phyloP scores from a whole-genome alignment of 1,139 yeast species.

The Saccharomyces hybrid region DNA sequence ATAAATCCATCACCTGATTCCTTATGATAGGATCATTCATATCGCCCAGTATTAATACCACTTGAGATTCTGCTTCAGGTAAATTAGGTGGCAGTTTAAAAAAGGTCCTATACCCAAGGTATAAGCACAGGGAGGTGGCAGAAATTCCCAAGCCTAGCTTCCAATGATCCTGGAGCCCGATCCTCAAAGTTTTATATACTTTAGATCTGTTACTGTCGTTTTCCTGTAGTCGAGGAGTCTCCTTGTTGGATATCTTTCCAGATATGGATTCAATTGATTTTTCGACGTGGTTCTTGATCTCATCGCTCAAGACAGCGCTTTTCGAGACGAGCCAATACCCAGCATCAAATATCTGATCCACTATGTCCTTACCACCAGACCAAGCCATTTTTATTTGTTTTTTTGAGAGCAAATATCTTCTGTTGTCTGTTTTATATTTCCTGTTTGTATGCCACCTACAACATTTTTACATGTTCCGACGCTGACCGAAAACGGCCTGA shows the following conservation, averaged over 20 bases:
- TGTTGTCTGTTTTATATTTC: no score
- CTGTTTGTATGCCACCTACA: no score
- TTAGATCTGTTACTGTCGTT: background rate
- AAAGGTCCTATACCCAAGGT: conserved; percentile 13
- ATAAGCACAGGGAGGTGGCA: conserved; percentile 12
- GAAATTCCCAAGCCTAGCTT: conserved; percentile 14
- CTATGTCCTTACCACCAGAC: conserved; percentile 5
- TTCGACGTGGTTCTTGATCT: conserved; percentile 1
- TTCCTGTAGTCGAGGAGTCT: background rate
- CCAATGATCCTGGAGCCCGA: conserved; percentile 6
- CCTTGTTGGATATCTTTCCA: background rate
- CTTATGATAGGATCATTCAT: conserved; percentile 32
- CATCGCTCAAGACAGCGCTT: background rate
- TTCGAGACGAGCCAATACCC: conserved; percentile 3
- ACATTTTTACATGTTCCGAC: no score
- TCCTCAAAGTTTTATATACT: background rate
- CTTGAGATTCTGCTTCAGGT: conserved; percentile 17
- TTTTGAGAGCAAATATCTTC: no score
- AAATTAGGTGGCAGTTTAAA: conserved; percentile 16
- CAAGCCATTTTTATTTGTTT: no score
- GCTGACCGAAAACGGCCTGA: no score
- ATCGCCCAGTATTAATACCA: conserved; percentile 29
- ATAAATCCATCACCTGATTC: conserved; percentile 31
- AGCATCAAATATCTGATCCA: conserved; percentile 8
- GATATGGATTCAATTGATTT: conserved; percentile 1